These are phyloP conservation scores for Podochytrium sp. DNA, from an alignment of 192 early-diverging fungal genomes.

Conservation along the genomic window DNA sequence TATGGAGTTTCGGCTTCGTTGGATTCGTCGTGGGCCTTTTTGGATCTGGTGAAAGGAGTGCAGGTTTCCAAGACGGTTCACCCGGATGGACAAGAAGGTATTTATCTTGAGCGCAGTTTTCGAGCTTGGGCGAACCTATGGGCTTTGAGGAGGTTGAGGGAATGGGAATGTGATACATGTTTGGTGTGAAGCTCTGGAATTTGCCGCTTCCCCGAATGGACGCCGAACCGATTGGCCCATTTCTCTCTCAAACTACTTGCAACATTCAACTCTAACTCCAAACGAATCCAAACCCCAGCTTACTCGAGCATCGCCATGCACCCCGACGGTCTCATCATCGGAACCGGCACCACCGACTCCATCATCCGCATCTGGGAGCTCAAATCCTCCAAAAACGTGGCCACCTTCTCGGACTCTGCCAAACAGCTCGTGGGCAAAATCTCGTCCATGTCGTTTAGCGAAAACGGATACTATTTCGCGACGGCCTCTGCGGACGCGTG, in stretches of 20 bases:
- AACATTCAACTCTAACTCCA: not conserved
- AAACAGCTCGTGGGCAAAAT: constrained; percentile 42
- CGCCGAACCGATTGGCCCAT: not conserved
- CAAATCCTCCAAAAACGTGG: constrained; percentile 66
- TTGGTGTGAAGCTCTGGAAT: too few species aligned
- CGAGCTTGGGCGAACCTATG: too few species aligned
- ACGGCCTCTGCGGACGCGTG: constrained; percentile 68
- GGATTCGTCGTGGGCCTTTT: constrained; percentile 83
- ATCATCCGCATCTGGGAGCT: constrained; percentile 85
- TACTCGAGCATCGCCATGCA: constrained; percentile 78
- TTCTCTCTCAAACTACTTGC: not conserved
- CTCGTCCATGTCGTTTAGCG: constrained; percentile 81
- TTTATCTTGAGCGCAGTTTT: constrained; percentile 20
- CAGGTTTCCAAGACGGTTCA: constrained; percentile 50
- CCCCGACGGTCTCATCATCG: constrained; percentile 91
- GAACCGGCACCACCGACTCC: constrained; percentile 72
- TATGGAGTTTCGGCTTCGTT: constrained; percentile 77
- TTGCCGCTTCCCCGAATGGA: too few species aligned
- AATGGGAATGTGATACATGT: too few species aligned
- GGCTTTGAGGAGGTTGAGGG: too few species aligned
- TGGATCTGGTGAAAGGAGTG: constrained; percentile 68
- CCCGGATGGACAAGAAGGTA: constrained; percentile 53
- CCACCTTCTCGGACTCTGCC: constrained; percentile 58
- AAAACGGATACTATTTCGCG: constrained; percentile 94
- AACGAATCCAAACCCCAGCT: constrained; percentile 36